Percentiles rank a stretch among this genome's conserved stretches.
Evolutionary conservation across 768 basidiomycete species (phyloP).

Genomic region (Lactifluus subvellereus): DNA sequence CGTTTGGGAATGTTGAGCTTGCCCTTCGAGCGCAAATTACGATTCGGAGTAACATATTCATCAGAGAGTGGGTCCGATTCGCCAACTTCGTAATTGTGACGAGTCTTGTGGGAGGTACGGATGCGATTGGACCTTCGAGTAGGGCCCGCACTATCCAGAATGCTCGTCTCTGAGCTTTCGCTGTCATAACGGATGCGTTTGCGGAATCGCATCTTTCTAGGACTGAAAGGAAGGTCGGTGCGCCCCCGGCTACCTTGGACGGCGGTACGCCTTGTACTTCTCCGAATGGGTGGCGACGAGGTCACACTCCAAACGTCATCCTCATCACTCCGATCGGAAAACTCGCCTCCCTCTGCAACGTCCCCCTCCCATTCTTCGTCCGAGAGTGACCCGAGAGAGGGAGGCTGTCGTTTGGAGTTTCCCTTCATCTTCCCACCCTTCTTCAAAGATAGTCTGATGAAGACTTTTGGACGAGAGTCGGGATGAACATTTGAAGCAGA

Average conservation of each 20-base stretch:
- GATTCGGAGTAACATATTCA: conserved; percentile 31
- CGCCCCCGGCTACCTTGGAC: conserved; percentile 13
- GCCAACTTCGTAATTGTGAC: conserved; percentile 29
- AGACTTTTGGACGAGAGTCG: conserved; percentile 45
- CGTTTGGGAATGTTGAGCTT: conserved; percentile 31
- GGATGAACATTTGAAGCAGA: conserved; percentile 53
- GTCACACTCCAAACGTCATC: conserved; percentile 18
- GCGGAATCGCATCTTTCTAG: conserved; percentile 50
- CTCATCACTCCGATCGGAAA: conserved; percentile 17
- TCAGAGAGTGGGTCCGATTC: conserved; percentile 9
- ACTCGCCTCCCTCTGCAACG: conserved; percentile 20
- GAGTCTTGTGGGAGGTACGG: conserved; percentile 36
- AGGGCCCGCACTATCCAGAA: conserved; percentile 21
- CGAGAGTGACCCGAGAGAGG: conserved; percentile 24
- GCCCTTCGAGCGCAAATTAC: conserved; percentile 31
- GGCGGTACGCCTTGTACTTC: conserved; percentile 22
- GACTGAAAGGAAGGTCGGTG: conserved; percentile 58
- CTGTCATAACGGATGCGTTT: conserved; percentile 35
- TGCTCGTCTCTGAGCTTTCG: conserved; percentile 31
- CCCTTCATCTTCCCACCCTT: conserved; percentile 17
- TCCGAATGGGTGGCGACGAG: conserved; percentile 7
- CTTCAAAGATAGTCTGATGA: conserved; percentile 28
- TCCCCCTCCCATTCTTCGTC: conserved; percentile 34
- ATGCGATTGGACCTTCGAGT: conserved; percentile 47
- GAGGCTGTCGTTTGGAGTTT: neutral